Base-by-base conservation (phyloP, 805 yeast genomes). In the Priceomyces fermenticarens region DNA sequence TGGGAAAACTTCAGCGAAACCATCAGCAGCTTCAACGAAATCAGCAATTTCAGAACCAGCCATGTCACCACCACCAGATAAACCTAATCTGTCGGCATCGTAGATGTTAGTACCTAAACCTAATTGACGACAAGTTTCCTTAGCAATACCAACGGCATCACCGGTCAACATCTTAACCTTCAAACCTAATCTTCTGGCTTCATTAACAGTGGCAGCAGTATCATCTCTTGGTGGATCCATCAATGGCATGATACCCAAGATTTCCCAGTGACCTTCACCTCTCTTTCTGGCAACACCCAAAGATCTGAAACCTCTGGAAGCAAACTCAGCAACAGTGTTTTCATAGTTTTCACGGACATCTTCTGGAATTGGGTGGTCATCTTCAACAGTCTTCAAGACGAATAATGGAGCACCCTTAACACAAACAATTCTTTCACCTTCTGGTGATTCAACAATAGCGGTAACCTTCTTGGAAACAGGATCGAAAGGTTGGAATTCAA, bases 151-250 rank as follows among this genome's bases (percentile, higher is more conserved):
- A 64, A 89, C 96, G 70, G 97, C 97, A 77, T 89, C 97, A 83
- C 97, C 97, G 75, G 97, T 89, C 70, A 89, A 83, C 97, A 89
- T 89, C 85, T 89, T 89, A 59, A 89, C 93, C 75, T 93, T 83
- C 65, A 89, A 80, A 81, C 97, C 97, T 63, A 89, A 81, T 55
- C 74, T 63, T 76, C 85, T 83, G 58, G 97, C 97, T 75, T 89
- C 97, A 70, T 77, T 70, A 66, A 89, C 93, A 66, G 97, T 89
- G 63, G 82, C 81, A 61, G 95, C 96, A 77, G 97, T 89, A 73
- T 89, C 97, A 75, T 89, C 95, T 82, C 97, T 86, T 75, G 97
- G 97, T 63, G 97, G 97, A 75, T 89, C 97, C 90, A 87, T 85
- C 77, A 96, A 88, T 72, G 97, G 97, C 96, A 89, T 88, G 70